Percentiles rank a stretch among this genome's conserved stretches.
These are phyloP conservation scores for Dactylellina cionopaga DNA, from an alignment of 2,329 filamentous ascomycete species.

Conservation along the genomic window DNA sequence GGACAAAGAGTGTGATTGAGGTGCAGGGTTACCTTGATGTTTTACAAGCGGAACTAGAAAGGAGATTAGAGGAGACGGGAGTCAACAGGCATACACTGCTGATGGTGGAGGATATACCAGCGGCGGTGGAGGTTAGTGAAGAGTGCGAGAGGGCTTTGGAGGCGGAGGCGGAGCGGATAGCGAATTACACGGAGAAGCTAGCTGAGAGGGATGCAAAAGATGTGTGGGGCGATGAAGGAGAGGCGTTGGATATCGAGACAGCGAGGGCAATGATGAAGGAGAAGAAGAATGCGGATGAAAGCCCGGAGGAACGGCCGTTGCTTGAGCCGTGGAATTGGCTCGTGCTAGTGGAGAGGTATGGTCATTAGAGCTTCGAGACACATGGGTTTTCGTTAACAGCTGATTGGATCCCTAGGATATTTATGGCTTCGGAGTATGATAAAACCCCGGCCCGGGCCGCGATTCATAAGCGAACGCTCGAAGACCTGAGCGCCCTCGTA, in stretches of 20 bases:
- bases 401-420: constrained; percentile 28
- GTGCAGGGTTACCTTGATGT: constrained; percentile 41
- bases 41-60: constrained; percentile 18
- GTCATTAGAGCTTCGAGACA: neutral
- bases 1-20: constrained; percentile 43
- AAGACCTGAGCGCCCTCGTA: constrained; percentile 21
- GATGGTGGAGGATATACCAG: constrained; percentile 49
- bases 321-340: constrained; percentile 28
- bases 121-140: constrained; percentile 44
- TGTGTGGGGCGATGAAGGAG: constrained; percentile 5
- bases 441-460: constrained; percentile 13
- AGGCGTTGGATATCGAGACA: constrained; percentile 15
- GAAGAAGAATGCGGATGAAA: neutral
- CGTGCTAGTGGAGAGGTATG: constrained; percentile 37
- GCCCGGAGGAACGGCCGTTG: neutral
- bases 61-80: neutral
- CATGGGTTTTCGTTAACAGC: neutral
- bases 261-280: neutral
- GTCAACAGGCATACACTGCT: constrained; percentile 15
- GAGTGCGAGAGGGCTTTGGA: constrained; percentile 42
- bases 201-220: constrained; percentile 19
- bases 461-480: constrained; percentile 35
- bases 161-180: constrained; percentile 33
- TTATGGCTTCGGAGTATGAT: constrained; percentile 36
- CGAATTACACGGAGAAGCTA: constrained; percentile 13